These are phyloP conservation scores for Thelephora ganbajun DNA, from an alignment of 768 basidiomycete species.

Conservation along the genomic window DNA sequence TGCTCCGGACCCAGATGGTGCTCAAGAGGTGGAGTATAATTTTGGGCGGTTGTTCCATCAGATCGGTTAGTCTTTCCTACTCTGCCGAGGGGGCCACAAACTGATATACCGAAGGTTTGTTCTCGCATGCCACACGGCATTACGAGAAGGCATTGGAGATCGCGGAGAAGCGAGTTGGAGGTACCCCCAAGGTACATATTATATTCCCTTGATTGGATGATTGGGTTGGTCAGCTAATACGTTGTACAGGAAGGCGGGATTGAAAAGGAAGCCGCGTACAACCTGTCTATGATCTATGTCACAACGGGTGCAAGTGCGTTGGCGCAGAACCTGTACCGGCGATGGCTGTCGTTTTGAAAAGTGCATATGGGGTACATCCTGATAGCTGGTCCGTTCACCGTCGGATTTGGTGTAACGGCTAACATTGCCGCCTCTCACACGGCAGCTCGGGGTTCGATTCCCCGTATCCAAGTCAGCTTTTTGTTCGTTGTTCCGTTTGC, in stretches of 20 bases:
- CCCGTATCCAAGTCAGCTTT: no score
- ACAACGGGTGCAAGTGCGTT: constrained; percentile 61
- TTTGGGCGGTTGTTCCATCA: constrained; percentile 89
- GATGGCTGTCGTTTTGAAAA: constrained; percentile 75
- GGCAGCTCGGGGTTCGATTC: no score
- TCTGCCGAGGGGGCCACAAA: background rate
- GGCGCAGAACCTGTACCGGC: constrained; percentile 56
- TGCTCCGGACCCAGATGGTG: constrained; percentile 23
- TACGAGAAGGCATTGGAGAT: constrained; percentile 66
- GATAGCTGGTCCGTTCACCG: background rate
- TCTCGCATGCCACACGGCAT: constrained; percentile 71
- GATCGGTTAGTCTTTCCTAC: constrained; percentile 24
- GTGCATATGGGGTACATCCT: no score
- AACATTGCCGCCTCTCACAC: constrained; percentile 9
- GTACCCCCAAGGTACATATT: constrained; percentile 19
- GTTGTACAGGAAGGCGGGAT: constrained; percentile 32
- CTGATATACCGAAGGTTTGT: constrained; percentile 38
- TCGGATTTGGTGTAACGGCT: constrained; percentile 10
- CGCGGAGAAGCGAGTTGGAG: constrained; percentile 29
- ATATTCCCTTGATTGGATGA: background rate
- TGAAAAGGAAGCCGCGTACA: constrained; percentile 74
- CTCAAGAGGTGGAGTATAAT: constrained; percentile 84
- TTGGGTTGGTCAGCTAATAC: background rate
- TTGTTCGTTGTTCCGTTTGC: no score
- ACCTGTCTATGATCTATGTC: constrained; percentile 71